phyloP scores from a whole-genome alignment of 2,329 filamentous ascomycete species.

The Eutypella sp. region DNA sequence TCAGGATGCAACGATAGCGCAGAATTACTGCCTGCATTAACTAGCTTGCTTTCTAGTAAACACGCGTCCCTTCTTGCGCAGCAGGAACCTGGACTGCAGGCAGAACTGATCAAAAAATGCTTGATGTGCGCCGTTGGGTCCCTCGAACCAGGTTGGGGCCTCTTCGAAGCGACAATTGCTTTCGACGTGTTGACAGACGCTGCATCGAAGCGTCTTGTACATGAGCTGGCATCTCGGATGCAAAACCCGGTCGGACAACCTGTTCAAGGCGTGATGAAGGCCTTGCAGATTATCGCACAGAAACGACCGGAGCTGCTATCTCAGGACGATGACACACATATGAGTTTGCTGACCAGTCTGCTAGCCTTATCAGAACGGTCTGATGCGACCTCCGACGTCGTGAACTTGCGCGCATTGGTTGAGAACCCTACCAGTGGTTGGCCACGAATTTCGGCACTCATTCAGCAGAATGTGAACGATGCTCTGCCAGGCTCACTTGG shows the following conservation, averaged over 20 bases:
- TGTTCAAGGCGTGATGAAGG: conserved; percentile 31
- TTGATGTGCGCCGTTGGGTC: conserved; percentile 32
- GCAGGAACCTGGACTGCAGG: conserved; percentile 38
- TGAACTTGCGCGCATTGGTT: conserved; percentile 39
- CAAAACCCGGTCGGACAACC: conserved; percentile 17
- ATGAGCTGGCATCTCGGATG: conserved; percentile 23
- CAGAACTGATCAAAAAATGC: conserved; percentile 37
- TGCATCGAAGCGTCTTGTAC: conserved; percentile 28
- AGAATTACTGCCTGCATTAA: conserved; percentile 31
- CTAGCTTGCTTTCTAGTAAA: conserved; percentile 42
- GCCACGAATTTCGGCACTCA: conserved; percentile 43
- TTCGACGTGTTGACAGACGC: conserved; percentile 36
- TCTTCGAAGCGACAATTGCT: conserved; percentile 44
- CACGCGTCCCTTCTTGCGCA: conserved; percentile 35
- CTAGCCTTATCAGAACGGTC: conserved; percentile 49
- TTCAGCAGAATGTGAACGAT: conserved; percentile 50
- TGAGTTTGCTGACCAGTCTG: conserved; percentile 47
- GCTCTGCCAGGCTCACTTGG: conserved; percentile 45
- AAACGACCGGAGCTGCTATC: conserved; percentile 40
- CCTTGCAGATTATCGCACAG: conserved; percentile 44
- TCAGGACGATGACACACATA: conserved; percentile 39
- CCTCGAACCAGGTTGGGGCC: conserved; percentile 31
- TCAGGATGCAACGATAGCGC: conserved; percentile 28
- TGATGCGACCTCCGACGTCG: conserved; percentile 33
- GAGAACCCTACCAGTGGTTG: conserved; percentile 38